phyloP scores from a whole-genome alignment of 345 rosid species.

The Anacardium occidentale region DNA sequence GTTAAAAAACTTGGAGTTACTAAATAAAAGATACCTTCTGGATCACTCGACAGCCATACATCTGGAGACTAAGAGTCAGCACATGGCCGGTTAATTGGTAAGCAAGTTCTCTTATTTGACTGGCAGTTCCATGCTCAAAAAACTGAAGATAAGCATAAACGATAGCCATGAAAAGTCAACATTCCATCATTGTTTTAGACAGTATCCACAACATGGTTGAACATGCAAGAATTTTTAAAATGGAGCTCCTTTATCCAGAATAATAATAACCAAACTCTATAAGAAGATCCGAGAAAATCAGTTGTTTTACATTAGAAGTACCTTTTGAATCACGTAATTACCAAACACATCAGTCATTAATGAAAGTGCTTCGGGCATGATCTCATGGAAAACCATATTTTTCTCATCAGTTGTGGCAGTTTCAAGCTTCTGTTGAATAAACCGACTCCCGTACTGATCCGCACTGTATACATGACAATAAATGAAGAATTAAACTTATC shows the following conservation, averaged over 20 bases:
- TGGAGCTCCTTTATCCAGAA: neutral
- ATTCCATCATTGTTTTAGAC: neutral
- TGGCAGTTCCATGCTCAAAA: constrained; percentile 88
- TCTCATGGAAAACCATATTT: constrained; percentile 83
- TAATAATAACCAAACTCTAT: neutral
- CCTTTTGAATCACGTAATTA: constrained; percentile 96
- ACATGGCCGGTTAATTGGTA: constrained; percentile 80
- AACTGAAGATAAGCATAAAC: constrained; percentile 48
- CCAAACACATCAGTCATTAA: constrained; percentile 97
- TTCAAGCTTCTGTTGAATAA: constrained; percentile 96
- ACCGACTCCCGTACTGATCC: constrained; percentile 95
- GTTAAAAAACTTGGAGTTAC: constrained; percentile 1
- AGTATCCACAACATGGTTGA: constrained; percentile 7
- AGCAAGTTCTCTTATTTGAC: constrained; percentile 81
- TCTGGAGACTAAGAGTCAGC: constrained; percentile 85
- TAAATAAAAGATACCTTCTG: constrained; percentile 60
- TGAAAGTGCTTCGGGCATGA: constrained; percentile 78
- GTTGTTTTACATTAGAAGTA: constrained; percentile 22
- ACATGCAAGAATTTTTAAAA: constrained; percentile 11
- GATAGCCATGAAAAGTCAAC: neutral
- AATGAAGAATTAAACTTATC: constrained; percentile 13
- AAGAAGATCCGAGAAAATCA: constrained; percentile 4
- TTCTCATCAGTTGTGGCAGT: constrained; percentile 83
- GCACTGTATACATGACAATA: constrained; percentile 45
- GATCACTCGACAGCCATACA: constrained; percentile 98